phyloP scores from a whole-genome alignment of 805 yeast genomes.

The Ogataea saltuana region DNA sequence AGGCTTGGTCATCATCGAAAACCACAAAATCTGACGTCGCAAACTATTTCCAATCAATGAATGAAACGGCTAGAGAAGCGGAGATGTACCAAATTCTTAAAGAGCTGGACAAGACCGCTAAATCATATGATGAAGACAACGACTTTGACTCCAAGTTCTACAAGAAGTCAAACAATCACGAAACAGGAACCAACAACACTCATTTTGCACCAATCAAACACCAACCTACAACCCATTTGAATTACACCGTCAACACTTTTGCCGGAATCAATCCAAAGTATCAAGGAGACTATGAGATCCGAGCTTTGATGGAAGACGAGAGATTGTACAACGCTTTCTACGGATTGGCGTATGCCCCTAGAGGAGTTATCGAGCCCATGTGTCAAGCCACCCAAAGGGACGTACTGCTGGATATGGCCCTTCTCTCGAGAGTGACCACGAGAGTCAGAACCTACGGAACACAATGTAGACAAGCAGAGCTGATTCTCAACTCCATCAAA shows the following conservation, averaged over 20 bases:
- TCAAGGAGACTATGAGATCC: conserved; percentile 38
- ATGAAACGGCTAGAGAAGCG: conserved; percentile 10
- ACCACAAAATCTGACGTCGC: conserved; percentile 14
- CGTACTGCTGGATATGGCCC: conserved; percentile 55
- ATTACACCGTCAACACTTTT: conserved; percentile 25
- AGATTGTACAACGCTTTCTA: conserved; percentile 43
- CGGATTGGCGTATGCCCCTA: conserved; percentile 65
- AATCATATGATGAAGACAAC: not conserved
- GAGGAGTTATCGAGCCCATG: conserved; percentile 46
- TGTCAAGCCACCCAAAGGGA: conserved; percentile 54
- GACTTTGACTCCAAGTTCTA: not conserved
- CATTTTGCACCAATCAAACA: conserved; percentile 1
- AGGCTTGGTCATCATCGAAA: conserved; percentile 13
- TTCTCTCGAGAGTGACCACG: conserved; percentile 58
- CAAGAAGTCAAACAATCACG: not conserved
- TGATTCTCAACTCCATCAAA: conserved; percentile 53
- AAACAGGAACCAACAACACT: not conserved
- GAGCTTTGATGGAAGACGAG: conserved; percentile 38
- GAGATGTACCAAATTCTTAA: conserved; percentile 15
- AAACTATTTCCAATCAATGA: conserved; percentile 13
- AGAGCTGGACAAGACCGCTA: conserved; percentile 2
- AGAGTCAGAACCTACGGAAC: conserved; percentile 60
- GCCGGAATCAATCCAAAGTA: conserved; percentile 37
- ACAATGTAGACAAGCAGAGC: conserved; percentile 58
- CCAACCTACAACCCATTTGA: not conserved